A percentile compares a stretch with the other conserved stretches of the same genome.
These are phyloP conservation scores for Cenococcum geophilum DNA, from an alignment of 495 filamentous ascomycete genomes.

Conservation along the genomic window DNA sequence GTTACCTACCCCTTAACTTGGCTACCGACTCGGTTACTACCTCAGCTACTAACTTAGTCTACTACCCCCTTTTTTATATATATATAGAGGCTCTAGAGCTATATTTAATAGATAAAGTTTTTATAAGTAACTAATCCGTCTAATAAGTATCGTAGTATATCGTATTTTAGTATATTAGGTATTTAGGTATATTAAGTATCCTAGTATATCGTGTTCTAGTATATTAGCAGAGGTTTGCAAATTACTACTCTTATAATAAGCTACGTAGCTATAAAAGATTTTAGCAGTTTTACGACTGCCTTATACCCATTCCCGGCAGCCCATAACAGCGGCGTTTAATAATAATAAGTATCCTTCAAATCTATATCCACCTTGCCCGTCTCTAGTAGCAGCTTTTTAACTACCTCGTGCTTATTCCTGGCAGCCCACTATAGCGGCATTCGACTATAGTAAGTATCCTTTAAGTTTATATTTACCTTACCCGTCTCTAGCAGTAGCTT, in stretches of 20 bases:
- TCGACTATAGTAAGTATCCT: neutral
- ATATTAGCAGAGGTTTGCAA: neutral
- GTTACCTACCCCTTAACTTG: too few relatives aligned
- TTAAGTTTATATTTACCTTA: constrained; percentile 4
- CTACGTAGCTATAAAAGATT: neutral
- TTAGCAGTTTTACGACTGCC: constrained; percentile 11
- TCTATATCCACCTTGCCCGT: constrained; percentile 7
- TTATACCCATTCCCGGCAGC: constrained; percentile 6
- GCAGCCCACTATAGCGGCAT: constrained; percentile 18
- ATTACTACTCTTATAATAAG: neutral
- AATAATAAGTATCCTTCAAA: constrained; percentile 5
- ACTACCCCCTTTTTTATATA: too few relatives aligned
- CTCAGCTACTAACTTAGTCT: too few relatives aligned
- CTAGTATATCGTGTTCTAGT: too few relatives aligned
- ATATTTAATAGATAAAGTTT: too few relatives aligned
- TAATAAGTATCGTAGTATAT: too few relatives aligned
- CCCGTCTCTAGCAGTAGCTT: too few relatives aligned
- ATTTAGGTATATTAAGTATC: too few relatives aligned
- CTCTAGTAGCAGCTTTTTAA: constrained; percentile 10
- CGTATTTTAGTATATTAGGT: too few relatives aligned
- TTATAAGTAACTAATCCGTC: too few relatives aligned
- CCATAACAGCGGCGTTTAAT: constrained; percentile 8
- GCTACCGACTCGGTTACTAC: too few relatives aligned
- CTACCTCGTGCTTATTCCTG: constrained; percentile 3
- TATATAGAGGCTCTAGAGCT: too few relatives aligned